phyloP scores from a whole-genome alignment of 495 filamentous ascomycete species.

The Talaromyces nanjingensis region DNA sequence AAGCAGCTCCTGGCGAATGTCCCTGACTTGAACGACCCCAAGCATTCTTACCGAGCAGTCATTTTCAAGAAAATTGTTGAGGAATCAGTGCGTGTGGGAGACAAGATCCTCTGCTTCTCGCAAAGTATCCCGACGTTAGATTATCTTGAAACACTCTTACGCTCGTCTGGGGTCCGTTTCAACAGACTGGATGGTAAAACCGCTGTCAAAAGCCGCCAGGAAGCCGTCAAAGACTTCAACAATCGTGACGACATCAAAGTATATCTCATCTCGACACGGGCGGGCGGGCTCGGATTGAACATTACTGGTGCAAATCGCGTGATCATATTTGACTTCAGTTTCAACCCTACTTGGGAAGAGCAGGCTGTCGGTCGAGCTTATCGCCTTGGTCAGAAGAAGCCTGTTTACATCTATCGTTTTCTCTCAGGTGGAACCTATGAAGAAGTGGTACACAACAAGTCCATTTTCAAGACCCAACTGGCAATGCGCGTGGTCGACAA shows the following conservation, averaged over 20 bases:
- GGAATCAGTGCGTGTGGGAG: conserved; percentile 48
- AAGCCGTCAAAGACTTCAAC: conserved; percentile 61
- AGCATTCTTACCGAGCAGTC: conserved; percentile 57
- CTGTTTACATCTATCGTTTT: conserved; percentile 85
- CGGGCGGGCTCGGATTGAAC: conserved; percentile 79
- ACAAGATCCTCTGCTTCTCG: conserved; percentile 74
- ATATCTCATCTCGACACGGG: conserved; percentile 75
- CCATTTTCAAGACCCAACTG: conserved; percentile 75
- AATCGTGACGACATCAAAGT: conserved; percentile 34
- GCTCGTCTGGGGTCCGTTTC: conserved; percentile 31
- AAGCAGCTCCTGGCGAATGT: conserved; percentile 21
- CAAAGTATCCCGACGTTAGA: conserved; percentile 63
- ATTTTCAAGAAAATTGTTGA: conserved; percentile 60
- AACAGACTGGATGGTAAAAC: conserved; percentile 62
- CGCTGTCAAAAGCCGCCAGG: conserved; percentile 46
- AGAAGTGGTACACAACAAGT: conserved; percentile 58
- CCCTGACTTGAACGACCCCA: conserved; percentile 26
- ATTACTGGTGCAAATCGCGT: conserved; percentile 80
- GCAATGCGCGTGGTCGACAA: conserved; percentile 76
- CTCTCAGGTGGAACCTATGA: conserved; percentile 74
- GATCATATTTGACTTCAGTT: conserved; percentile 78
- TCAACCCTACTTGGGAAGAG: conserved; percentile 74
- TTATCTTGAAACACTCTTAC: conserved; percentile 55
- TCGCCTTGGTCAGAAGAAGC: conserved; percentile 76
- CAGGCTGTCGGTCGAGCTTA: conserved; percentile 87